Conservation (phyloP, 2,329 filamentous ascomycete genomes). For the Cladophialophora exuberans region DNA sequence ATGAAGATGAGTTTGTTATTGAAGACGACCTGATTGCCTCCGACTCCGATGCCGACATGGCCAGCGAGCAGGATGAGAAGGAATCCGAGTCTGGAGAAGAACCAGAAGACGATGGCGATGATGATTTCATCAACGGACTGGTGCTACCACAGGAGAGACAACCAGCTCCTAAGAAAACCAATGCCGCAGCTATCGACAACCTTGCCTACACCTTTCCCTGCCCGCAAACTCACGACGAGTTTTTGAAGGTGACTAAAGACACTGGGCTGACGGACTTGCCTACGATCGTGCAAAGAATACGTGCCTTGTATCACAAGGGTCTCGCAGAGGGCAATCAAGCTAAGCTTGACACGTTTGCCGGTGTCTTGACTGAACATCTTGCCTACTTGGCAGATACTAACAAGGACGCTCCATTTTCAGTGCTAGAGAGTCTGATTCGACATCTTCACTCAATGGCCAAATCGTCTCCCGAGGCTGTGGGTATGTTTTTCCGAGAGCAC, state of each 20-base stretch:
- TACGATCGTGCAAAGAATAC: slow-evolving; percentile 82
- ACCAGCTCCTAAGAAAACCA: slow-evolving; percentile 55
- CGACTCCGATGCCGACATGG: slow-evolving; percentile 61
- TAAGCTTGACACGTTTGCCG: slow-evolving; percentile 65
- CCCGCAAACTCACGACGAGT: slow-evolving; percentile 74
- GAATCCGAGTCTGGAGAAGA: slow-evolving; percentile 59
- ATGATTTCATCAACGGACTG: slow-evolving; percentile 74
- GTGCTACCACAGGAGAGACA: slow-evolving; percentile 45
- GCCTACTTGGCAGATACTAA: slow-evolving; percentile 57
- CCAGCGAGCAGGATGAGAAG: slow-evolving; percentile 44
- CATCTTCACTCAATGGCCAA: slow-evolving; percentile 93
- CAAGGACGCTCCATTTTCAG: slow-evolving; percentile 56
- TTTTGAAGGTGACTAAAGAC: slow-evolving; percentile 66
- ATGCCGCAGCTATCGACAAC: slow-evolving; percentile 52
- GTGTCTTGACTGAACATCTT: slow-evolving; percentile 58
- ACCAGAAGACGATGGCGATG: slow-evolving; percentile 61
- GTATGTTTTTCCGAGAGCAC: slow-evolving; percentile 74
- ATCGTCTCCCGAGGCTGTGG: slow-evolving; percentile 77
- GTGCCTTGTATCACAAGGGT: slow-evolving; percentile 89
- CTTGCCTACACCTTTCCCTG: slow-evolving; percentile 86
- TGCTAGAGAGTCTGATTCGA: slow-evolving; percentile 79
- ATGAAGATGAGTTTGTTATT: slow-evolving; percentile 91
- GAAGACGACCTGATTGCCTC: slow-evolving; percentile 87
- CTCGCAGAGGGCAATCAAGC: slow-evolving; percentile 83
- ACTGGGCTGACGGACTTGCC: slow-evolving; percentile 70